Evolutionary conservation across 306 rosid species (phyloP).

Genomic region (Hippophae tibetana): DNA sequence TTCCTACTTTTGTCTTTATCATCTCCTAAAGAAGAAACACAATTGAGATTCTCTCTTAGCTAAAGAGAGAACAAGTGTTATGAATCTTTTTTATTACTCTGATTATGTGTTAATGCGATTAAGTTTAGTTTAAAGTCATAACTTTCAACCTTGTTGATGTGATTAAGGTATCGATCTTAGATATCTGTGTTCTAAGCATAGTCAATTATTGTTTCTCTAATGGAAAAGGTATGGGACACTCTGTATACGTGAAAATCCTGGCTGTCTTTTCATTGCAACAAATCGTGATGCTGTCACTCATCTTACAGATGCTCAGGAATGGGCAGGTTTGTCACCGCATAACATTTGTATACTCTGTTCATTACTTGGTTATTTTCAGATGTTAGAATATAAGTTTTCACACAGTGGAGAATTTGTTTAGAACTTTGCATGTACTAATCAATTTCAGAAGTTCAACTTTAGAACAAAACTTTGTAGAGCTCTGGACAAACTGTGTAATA

Average conservation of each 20-base stretch:
- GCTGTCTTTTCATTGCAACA: constrained; percentile 94
- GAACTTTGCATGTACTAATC: too few species aligned
- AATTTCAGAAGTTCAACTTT: too few species aligned
- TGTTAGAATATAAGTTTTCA: neutral
- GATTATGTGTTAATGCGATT: too few species aligned
- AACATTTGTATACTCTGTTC: neutral
- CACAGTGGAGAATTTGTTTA: too few species aligned
- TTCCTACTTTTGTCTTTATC: too few species aligned
- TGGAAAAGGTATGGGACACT: constrained; percentile 79
- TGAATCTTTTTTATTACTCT: too few species aligned
- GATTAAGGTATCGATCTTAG: neutral
- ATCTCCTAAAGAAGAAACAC: too few species aligned
- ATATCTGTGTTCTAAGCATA: neutral
- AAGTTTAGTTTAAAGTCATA: neutral
- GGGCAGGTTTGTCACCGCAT: constrained; percentile 71
- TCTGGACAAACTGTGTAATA: too few species aligned
- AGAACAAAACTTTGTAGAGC: too few species aligned
- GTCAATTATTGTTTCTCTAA: constrained; percentile 8
- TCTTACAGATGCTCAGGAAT: constrained; percentile 98
- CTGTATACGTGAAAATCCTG: constrained; percentile 97
- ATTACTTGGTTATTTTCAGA: neutral
- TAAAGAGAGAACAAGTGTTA: too few species aligned
- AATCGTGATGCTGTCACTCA: constrained; percentile 98
- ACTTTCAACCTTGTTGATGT: constrained; percentile 8
- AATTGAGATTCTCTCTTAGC: too few species aligned